phyloP scores from a whole-genome alignment of 306 rosid genomes.

The Ceratonia siliqua region DNA sequence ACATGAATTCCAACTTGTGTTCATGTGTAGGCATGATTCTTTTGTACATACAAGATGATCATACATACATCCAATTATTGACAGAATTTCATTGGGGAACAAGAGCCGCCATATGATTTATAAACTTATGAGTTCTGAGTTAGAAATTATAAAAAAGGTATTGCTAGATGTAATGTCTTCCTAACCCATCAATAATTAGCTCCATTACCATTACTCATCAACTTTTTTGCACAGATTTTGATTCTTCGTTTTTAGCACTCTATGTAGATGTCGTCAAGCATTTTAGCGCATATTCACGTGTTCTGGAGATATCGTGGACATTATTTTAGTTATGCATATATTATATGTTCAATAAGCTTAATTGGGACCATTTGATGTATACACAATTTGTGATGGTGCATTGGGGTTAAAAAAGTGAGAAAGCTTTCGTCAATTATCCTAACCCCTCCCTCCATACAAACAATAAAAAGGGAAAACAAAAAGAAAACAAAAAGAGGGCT shows the following conservation, averaged over 20 bases:
- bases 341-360: constrained; percentile 5
- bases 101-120: constrained; percentile 20
- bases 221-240: constrained; percentile 24
- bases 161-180: constrained; percentile 42
- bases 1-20: constrained; percentile 40
- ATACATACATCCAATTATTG: constrained; percentile 30
- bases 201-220: not conserved
- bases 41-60: constrained; percentile 22
- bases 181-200: constrained; percentile 43
- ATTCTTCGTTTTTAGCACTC: constrained; percentile 4
- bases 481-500: not conserved
- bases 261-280: constrained; percentile 27
- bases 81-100: constrained; percentile 37
- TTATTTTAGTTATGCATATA: constrained; percentile 7
- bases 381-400: constrained; percentile 7
- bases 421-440: not conserved
- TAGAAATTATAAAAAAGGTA: not conserved
- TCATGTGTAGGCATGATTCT: constrained; percentile 35
- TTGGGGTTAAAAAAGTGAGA: not conserved
- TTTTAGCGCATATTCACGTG: constrained; percentile 38
- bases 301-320: constrained; percentile 30
- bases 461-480: not conserved
- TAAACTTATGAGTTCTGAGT: not conserved
- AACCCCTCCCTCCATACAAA: not conserved
- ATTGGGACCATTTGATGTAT: constrained; percentile 19